A percentile compares a stretch with the other conserved stretches of the same genome.
These are phyloP conservation scores for Marchantia polymorpha DNA, from an alignment of 225 moss, liverwort and hornwort species.

Conservation along the genomic window DNA sequence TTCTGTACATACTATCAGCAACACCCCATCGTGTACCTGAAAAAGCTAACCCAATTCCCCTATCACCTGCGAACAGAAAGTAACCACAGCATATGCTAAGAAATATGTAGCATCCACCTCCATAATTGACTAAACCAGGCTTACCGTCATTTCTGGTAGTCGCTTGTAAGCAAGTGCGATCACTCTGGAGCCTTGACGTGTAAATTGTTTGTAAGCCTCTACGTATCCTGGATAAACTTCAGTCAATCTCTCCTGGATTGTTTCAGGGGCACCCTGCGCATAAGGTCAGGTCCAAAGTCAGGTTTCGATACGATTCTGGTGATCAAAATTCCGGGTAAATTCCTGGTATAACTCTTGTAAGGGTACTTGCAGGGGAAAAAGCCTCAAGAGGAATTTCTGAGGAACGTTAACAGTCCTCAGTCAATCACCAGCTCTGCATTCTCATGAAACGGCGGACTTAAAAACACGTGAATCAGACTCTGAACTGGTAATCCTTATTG, in stretches of 20 bases:
- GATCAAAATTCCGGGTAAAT: neutral
- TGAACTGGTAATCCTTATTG: neutral
- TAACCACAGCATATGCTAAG: neutral
- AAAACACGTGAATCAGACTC: neutral
- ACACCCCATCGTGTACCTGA: neutral
- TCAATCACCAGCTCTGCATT: neutral
- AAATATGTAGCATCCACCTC: neutral
- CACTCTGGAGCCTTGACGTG: conserved; percentile 98
- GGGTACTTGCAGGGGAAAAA: no score
- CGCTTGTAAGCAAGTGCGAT: conserved; percentile 86
- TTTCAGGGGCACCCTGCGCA: conserved; percentile 95
- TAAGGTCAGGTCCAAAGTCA: neutral
- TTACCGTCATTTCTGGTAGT: conserved; percentile 84
- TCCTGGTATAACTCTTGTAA: neutral
- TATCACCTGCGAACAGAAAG: neutral
- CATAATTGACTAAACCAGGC: neutral
- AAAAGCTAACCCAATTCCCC: neutral
- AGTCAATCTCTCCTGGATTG: conserved; percentile 77
- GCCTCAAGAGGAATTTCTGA: neutral
- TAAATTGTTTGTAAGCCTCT: conserved; percentile 81
- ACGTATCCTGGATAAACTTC: conserved; percentile 66
- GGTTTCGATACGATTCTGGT: neutral
- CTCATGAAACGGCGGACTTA: neutral
- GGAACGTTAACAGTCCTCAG: neutral
- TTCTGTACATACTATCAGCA: neutral